These are phyloP conservation scores for Volvox carteri DNA, from an alignment of 163 green algal genomes.

Conservation along the genomic window DNA sequence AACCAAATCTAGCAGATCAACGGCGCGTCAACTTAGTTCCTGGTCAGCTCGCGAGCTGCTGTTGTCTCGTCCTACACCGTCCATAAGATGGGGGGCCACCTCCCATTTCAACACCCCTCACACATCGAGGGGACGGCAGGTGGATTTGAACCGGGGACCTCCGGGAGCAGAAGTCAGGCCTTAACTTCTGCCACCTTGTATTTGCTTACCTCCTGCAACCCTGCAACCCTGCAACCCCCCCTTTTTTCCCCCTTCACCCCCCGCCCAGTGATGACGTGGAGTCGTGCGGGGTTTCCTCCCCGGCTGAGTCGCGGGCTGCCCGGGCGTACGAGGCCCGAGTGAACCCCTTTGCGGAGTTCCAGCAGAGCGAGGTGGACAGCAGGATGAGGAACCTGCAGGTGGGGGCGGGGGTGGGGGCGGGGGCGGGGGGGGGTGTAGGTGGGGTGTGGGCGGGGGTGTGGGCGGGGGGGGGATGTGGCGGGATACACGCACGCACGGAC, in stretches of 20 bases:
- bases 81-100: too few species aligned
- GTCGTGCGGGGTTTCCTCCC: not conserved
- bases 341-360: slow-evolving; percentile 79
- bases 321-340: slow-evolving; percentile 70
- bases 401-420: not conserved
- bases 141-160: too few species aligned
- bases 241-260: not conserved
- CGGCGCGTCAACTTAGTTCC: too few species aligned
- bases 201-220: too few species aligned
- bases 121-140: too few species aligned
- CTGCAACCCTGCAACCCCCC: not conserved
- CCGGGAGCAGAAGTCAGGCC: too few species aligned
- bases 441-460: not conserved
- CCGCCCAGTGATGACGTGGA: slow-evolving; percentile 51
- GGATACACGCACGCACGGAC: too few species aligned
- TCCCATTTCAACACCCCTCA: too few species aligned
- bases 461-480: not conserved
- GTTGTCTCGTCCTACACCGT: too few species aligned
- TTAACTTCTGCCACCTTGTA: too few species aligned
- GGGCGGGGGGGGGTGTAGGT: not conserved
- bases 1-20: too few species aligned
- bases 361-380: slow-evolving; percentile 60
- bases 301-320: slow-evolving; percentile 56
- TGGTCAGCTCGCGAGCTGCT: too few species aligned
- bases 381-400: slow-evolving; percentile 46